Evolutionary conservation across 1,284 basidiomycete genomes (phyloP).

Genomic region (Ganoderma meredithae): DNA sequence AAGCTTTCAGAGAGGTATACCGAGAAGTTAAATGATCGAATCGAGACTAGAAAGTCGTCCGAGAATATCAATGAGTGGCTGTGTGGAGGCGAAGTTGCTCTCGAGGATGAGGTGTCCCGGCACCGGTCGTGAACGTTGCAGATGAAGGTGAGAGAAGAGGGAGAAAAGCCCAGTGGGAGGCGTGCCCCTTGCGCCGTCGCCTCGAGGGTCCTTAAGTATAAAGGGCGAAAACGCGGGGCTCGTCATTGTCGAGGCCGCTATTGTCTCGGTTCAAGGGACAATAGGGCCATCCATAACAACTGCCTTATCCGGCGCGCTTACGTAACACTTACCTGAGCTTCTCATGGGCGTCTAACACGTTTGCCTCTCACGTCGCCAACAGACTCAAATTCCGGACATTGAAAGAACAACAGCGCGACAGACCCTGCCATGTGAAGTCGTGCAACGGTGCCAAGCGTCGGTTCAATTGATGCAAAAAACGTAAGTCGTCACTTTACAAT

Average conservation of each 20-base stretch:
- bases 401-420: not conserved
- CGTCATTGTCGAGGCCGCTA: slow-evolving; percentile 30
- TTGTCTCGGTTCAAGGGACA: slow-evolving; percentile 27
- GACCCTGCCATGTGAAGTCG: slow-evolving; percentile 7
- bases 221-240: not conserved
- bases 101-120: slow-evolving; percentile 19
- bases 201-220: slow-evolving; percentile 13
- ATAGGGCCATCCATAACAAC: slow-evolving; percentile 32
- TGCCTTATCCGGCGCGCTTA: slow-evolving; percentile 28
- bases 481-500: not conserved
- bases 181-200: not conserved
- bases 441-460: slow-evolving; percentile 2
- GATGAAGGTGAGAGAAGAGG: slow-evolving; percentile 12
- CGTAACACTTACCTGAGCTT: slow-evolving; percentile 17
- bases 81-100: slow-evolving; percentile 1
- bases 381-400: slow-evolving; percentile 5
- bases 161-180: slow-evolving; percentile 5
- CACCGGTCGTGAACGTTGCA: slow-evolving; percentile 15
- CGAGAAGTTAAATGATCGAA: not conserved
- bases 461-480: not conserved
- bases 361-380: not conserved
- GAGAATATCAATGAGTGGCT: slow-evolving; percentile 5
- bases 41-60: slow-evolving; percentile 6
- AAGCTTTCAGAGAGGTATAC: not conserved
- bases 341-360: not conserved